phyloP scores from a whole-genome alignment of 208 protist species.

The Crithidia mellificae region DNA sequence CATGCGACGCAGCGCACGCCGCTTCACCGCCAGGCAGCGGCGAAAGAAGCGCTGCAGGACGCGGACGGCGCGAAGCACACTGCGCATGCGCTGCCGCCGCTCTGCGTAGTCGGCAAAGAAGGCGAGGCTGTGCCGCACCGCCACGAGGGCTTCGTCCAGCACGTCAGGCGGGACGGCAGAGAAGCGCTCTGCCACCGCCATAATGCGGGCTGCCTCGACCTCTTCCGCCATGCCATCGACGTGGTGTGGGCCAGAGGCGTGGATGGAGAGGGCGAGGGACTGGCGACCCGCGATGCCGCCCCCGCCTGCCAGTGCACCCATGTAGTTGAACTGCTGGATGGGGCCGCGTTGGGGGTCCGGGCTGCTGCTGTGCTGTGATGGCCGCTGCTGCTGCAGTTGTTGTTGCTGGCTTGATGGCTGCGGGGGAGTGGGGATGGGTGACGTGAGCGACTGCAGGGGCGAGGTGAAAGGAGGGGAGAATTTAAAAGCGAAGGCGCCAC shows the following conservation, averaged over 20 bases:
- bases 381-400: no score
- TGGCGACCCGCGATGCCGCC: not conserved
- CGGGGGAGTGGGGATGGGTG: no score
- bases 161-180: slow-evolving; percentile 16
- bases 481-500: not conserved
- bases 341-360: not conserved
- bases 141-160: slow-evolving; percentile 21
- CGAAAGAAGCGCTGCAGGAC: slow-evolving; percentile 78
- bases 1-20: slow-evolving; percentile 67
- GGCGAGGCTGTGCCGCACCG: slow-evolving; percentile 19
- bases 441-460: no score
- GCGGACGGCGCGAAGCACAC: slow-evolving; percentile 38
- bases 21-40: slow-evolving; percentile 50
- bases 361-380: no score
- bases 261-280: not conserved
- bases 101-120: slow-evolving; percentile 35
- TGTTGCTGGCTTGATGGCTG: no score
- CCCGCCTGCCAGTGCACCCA: not conserved
- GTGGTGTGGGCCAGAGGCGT: not conserved
- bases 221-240: not conserved
- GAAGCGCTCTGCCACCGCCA: slow-evolving; percentile 16
- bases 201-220: slow-evolving; percentile 2
- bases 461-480: no score
- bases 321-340: not conserved
- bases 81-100: slow-evolving; percentile 20